Base-by-base conservation (phyloP, 1,284 basidiomycete species). In the Microbotryomycetes sp. region DNA sequence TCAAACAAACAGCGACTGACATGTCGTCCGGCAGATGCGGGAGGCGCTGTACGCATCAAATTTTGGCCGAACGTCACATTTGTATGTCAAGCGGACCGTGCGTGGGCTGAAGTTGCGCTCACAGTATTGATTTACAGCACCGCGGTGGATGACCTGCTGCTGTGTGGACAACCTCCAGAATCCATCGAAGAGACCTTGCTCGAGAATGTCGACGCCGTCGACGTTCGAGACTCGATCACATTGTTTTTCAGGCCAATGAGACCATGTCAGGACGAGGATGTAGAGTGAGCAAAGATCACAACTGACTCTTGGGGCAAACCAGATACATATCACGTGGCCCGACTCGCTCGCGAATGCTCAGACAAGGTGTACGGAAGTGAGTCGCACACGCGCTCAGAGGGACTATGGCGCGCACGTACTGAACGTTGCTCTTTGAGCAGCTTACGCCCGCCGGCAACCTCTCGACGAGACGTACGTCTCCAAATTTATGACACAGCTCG, bases 181-280 rank as follows among this genome's bases (percentile, higher is more conserved):
- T 64, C 67, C 29, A 64, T 68, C 52, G 65, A 65, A 16, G 59
- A 64, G 16, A 51, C 62, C 5, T 45, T 68, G 16, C 29, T 66
- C 11, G 56, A 66, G 15, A 64, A 57, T 18, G 64, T 66, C 27
- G 62, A 68, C 24, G 62, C 64, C 31, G 62, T 62, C 31, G 65
- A 66, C 46, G 57, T 64, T 11, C 61, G 67, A 11, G 67, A 68
- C 41, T 60, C 64, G 35, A 58, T 68, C 2, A 61, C 59, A 6
- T 51, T 66, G 2, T 68, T 68, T 49, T 68, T 66, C 21, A 5
- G 56, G 5, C 60, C 62, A 3, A 63, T 68, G 56, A 45, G 62
- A n/a, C 62, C 63, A 4, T 65, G 54, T 60, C 18, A 24, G 48
- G 29, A 23, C n/a, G 2, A 2, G 23, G 5, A 29, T 31, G 31